Base-by-base conservation (phyloP, 2,329 filamentous ascomycete species). In the Lasiodiplodia theobromae region DNA sequence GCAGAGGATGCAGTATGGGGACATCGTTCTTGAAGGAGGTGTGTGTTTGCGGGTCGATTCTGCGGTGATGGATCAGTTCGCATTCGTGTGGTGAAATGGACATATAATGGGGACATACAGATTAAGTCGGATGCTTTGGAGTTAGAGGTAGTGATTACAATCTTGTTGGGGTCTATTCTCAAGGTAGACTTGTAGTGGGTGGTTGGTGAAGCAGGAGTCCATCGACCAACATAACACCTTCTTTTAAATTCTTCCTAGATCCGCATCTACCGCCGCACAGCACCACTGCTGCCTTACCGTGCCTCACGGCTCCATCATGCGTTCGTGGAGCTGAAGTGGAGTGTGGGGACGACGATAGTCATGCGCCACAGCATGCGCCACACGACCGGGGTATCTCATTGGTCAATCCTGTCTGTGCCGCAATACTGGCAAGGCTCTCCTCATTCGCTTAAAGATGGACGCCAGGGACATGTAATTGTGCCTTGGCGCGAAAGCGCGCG, bases 291-390 rank as follows among this genome's bases (percentile, higher is more conserved):
- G 60, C 47, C 47, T 52, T 64, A n/a, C 60, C 16, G 60, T 64
- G 47, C 60, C 60, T 52, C 47, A 25, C 51, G 47, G 25, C n/a
- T n/a, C 28, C 16, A 4, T 23, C 28, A n/a, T 52, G 11, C 11
- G 11, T 34, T 16, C 34, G 16, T n/a, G 44, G 51, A 52, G 44
- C 60, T 64, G 60, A 64, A 52, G 23, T 52, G 60, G 8, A 14
- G 18, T 23, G 47, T 52, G 60, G 47, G 31, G 60, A 52, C 25
- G 25, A 31, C 40, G 28, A 49, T 21, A 23, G 2, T 44, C 28
- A 14, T 64, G 44, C 44, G 58, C 58, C 58, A 23, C 44, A 18
- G 14, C 44, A 34, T 37, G 60, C 60, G 60, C 60, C 60, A 64
- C 60, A 52, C 11, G n/a, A 23, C 54, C 21, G 34, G 54, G 34